These are phyloP conservation scores for Populus trichocarpa DNA, from an alignment of 441 rosid species.

Conservation along the genomic window DNA sequence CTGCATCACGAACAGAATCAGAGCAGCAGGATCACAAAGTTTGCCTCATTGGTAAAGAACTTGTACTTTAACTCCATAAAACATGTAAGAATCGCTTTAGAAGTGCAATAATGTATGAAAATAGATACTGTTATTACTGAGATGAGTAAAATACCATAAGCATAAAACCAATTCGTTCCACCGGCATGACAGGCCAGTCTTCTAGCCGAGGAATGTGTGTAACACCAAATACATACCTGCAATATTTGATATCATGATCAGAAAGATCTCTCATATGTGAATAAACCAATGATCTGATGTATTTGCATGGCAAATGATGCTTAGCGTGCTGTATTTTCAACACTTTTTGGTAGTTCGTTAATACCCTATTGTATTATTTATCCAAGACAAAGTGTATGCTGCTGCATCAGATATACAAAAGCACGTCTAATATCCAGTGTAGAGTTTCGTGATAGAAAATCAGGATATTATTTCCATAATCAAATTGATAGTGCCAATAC, in stretches of 20 bases:
- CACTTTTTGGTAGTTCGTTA: background rate
- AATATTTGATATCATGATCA: slow-evolving; percentile 22
- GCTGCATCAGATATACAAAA: too few species aligned
- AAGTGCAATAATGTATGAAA: background rate
- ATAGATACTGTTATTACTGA: background rate
- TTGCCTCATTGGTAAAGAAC: background rate
- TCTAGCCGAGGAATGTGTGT: slow-evolving; percentile 84
- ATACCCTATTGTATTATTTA: background rate
- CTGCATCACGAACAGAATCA: slow-evolving; percentile 29
- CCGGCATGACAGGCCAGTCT: slow-evolving; percentile 98
- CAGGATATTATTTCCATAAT: background rate
- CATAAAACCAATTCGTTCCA: slow-evolving; percentile 76
- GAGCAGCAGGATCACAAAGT: background rate
- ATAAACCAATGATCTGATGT: background rate
- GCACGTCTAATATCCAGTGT: background rate
- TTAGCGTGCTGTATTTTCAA: background rate
- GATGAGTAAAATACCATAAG: slow-evolving; percentile 52
- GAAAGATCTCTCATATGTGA: background rate
- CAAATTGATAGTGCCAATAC: background rate
- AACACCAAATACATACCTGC: slow-evolving; percentile 87
- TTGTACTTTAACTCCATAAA: too few species aligned
- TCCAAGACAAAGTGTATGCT: background rate
- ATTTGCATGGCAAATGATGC: background rate
- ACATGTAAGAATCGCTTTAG: background rate
- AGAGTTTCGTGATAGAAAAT: background rate